Evolutionary conservation across 2,329 filamentous ascomycete genomes (phyloP).

Genomic region (Ophiocordyceps camponoti-saundersi): DNA sequence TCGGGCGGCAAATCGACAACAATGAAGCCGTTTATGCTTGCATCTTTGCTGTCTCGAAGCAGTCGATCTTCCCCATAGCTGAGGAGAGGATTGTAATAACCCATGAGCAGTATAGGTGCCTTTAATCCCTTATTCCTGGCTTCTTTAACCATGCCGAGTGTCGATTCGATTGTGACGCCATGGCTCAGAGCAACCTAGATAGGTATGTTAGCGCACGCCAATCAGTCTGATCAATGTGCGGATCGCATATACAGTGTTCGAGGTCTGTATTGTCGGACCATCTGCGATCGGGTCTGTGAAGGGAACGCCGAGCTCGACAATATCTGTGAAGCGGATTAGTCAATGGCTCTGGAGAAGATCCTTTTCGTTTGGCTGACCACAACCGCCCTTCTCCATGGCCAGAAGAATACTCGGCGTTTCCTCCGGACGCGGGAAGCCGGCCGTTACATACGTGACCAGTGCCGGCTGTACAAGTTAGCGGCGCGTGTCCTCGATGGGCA

Average conservation of each 20-base stretch:
- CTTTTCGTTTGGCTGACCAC: conserved; percentile 38
- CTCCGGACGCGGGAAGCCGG: conserved; percentile 72
- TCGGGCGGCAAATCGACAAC: conserved; percentile 91
- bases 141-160: conserved; percentile 68
- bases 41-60: conserved; percentile 65
- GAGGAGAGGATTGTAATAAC: conserved; percentile 94
- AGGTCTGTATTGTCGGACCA: conserved; percentile 88
- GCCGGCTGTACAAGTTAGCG: conserved; percentile 40
- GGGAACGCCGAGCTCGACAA: conserved; percentile 89
- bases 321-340: conserved; percentile 29
- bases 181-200: conserved; percentile 56
- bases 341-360: not conserved
- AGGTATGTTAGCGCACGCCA: conserved; percentile 1
- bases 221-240: conserved; percentile 1
- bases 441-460: conserved; percentile 90
- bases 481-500: not conserved
- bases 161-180: conserved; percentile 66
- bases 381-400: conserved; percentile 80
- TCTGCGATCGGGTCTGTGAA: conserved; percentile 98
- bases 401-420: conserved; percentile 73
- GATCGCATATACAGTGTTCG: conserved; percentile 54
- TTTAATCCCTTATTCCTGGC: conserved; percentile 63
- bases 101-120: conserved; percentile 84
- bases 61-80: conserved; percentile 88
- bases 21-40: conserved; percentile 90